A percentile compares a stretch with the other conserved stretches of the same genome.
Evolutionary conservation across 257 asterid species (phyloP).

Genomic region (Agastache rugosa): DNA sequence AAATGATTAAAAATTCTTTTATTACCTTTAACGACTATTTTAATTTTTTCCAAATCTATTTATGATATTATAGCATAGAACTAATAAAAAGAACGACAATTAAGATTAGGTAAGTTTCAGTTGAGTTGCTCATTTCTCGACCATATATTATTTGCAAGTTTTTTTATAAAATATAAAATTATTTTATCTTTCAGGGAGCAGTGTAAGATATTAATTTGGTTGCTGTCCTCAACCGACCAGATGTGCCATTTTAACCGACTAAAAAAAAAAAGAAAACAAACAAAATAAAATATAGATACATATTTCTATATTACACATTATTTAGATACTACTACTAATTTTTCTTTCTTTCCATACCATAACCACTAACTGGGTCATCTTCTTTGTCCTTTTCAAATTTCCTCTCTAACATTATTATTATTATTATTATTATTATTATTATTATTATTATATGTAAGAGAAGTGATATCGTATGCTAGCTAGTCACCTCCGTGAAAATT

Average conservation of each 20-base stretch:
- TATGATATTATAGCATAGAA: too few species aligned
- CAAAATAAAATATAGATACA: neutral
- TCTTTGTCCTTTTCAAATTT: neutral
- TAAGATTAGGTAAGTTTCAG: neutral
- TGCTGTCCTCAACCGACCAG: constrained; percentile 28
- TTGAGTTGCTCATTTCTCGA: neutral
- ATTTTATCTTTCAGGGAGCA: neutral
- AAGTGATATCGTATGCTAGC: too few species aligned
- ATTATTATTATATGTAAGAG: too few species aligned
- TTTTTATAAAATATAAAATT: neutral
- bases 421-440: too few species aligned
- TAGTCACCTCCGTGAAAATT: too few species aligned
- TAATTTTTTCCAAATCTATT: too few species aligned
- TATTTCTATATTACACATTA: neutral
- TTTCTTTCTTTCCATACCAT: too few species aligned
- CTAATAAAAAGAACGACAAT: neutral
- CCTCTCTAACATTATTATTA: neutral
- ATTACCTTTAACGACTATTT: too few species aligned
- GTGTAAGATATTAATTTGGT: neutral
- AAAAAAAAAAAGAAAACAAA: constrained; percentile 8
- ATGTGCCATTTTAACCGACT: constrained; percentile 27
- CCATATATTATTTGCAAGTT: neutral
- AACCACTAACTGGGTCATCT: neutral
- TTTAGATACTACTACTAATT: neutral
- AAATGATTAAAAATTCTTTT: too few species aligned